Base-by-base conservation (phyloP, 257 asterid species). In the Solanum etuberosum region DNA sequence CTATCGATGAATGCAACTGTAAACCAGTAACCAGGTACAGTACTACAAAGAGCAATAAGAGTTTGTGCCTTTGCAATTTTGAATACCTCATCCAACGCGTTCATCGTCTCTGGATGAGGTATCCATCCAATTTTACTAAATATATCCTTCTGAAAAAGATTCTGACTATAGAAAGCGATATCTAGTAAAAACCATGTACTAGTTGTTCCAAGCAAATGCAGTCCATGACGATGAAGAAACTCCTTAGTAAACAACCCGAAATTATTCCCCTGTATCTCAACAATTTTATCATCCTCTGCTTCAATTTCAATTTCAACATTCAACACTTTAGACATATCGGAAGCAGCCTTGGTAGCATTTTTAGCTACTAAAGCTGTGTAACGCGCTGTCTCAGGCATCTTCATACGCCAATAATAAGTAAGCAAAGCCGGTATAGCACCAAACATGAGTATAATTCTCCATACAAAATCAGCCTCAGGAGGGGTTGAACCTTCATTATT, bases 371-470 rank as follows among this genome's bases (percentile, higher is more conserved):
- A 80, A 16, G 95, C 94, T 0, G 95, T 93, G 91, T 92, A 93
- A 38, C 95, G 92, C 3, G 95, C 93, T 5, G 95, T 93, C 83
- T 93, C 95, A 1, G 95, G 95, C 95, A 93, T 93, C 86, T 93
- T 93, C 95, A 93, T 91, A 3, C 94, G 93, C 95, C 95, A 93
- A 48, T 93, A 93, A 87, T 92, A 93, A 0, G 95, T 93, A 1
- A 91, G 71, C 34, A 91, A 91, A 1, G 94, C 95, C 2, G 95
- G 95, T n/a, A 92, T 32, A 0, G 95, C 93, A 9, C 94, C 95
- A 46, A 93, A 91, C 92, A 93, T 93, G 2, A 93, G 9, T 2
- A 92, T 89, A 5, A 91, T 48, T 6, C 93, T 91, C 94, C 93
- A 92, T 0, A 72, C 88, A 9, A 38, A 89, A 35, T 92, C 93